Conservation (phyloP, 805 yeast genomes). For the Middelhovenomyces tepae region DNA sequence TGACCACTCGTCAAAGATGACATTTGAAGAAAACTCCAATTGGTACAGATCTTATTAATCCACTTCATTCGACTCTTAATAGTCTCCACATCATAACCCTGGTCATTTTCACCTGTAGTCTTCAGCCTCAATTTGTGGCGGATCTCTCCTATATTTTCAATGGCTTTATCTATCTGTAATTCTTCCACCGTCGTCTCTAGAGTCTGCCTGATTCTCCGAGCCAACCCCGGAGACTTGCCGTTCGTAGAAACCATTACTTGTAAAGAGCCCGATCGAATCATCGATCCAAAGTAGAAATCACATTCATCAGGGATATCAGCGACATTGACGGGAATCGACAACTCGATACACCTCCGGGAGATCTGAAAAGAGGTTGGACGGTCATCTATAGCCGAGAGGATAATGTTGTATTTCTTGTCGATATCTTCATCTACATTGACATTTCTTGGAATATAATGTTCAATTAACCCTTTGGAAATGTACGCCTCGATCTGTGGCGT, state of each 20-base stretch:
- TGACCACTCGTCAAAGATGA: conserved; percentile 29
- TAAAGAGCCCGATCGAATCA: conserved; percentile 60
- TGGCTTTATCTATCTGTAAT: conserved; percentile 43
- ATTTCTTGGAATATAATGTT: conserved; percentile 6
- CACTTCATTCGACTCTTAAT: conserved; percentile 62
- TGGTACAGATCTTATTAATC: conserved; percentile 59
- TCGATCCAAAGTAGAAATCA: conserved; percentile 80
- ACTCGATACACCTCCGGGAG: conserved; percentile 41
- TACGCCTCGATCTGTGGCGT: conserved; percentile 45
- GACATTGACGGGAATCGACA: conserved; percentile 53
- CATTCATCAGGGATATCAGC: conserved; percentile 81
- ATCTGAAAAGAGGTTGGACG: conserved; percentile 49
- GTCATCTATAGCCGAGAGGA: conserved; percentile 68
- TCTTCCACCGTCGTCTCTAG: conserved; percentile 37
- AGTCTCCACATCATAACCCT: conserved; percentile 18
- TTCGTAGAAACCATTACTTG: conserved; percentile 79
- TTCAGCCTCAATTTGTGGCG: conserved; percentile 41
- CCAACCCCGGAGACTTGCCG: conserved; percentile 72
- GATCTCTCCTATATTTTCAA: conserved; percentile 49
- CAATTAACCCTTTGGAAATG: conserved; percentile 10
- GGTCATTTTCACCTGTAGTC: conserved; percentile 37
- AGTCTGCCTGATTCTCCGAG: conserved; percentile 50
- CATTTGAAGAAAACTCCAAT: conserved; percentile 51
- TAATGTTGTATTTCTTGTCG: conserved; percentile 34
- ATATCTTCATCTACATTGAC: conserved; percentile 18